phyloP scores from a whole-genome alignment of 176 grass and related monocot genomes.

The Triticum timopheevii region DNA sequence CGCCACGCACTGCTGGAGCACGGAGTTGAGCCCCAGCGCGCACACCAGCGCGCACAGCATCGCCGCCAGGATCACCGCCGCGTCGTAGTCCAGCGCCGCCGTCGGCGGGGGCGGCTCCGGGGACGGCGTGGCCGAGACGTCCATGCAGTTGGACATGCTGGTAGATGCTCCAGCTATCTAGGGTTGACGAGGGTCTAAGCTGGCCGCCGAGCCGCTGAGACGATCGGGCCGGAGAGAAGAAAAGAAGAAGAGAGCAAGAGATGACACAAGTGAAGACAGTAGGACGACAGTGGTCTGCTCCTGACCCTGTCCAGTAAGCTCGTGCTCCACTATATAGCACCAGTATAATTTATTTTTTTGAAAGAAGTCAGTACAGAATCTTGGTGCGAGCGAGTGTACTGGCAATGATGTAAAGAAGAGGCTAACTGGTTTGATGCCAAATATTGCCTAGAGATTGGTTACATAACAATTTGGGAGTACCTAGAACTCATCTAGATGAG shows the following conservation, averaged over 20 bases:
- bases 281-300: background rate
- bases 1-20: conserved; percentile 69
- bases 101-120: background rate
- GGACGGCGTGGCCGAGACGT: background rate
- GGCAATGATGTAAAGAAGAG: too few species aligned
- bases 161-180: background rate
- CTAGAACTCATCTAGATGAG: too few species aligned
- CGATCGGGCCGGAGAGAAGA: background rate
- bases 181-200: background rate
- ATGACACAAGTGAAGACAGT: background rate
- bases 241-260: background rate
- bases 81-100: conserved; percentile 57
- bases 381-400: too few species aligned
- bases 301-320: too few species aligned
- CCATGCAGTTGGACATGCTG: conserved; percentile 21
- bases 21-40: conserved; percentile 69
- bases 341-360: too few species aligned
- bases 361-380: too few species aligned
- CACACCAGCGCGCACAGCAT: conserved; percentile 85
- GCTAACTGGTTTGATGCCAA: too few species aligned
- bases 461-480: too few species aligned
- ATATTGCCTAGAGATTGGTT: too few species aligned
- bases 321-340: background rate
- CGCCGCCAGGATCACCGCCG: conserved; percentile 75
- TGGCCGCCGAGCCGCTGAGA: background rate